These are phyloP conservation scores for Phytophthora sp. DNA, from an alignment of 352 stramenopile genomes.

Conservation along the genomic window DNA sequence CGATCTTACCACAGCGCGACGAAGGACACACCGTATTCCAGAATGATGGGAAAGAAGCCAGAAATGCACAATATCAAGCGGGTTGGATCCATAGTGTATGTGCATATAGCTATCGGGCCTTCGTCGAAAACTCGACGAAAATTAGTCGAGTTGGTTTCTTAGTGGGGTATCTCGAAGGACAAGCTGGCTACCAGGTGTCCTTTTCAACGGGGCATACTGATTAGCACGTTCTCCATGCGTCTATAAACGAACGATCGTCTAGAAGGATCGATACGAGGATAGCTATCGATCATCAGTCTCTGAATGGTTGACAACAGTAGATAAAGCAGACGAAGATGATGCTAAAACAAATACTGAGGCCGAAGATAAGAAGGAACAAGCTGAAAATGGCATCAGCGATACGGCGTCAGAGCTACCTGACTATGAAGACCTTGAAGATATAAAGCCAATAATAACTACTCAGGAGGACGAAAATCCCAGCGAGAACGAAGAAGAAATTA, in stretches of 20 bases:
- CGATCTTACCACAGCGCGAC: background rate
- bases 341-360: too few relatives aligned
- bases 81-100: background rate
- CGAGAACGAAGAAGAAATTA: too few relatives aligned
- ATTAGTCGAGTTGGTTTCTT: background rate
- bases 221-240: background rate
- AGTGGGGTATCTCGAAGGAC: slow-evolving; percentile 2
- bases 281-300: too few relatives aligned
- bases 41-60: background rate
- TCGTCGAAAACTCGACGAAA: background rate
- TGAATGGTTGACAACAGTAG: too few relatives aligned
- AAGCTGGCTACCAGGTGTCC: background rate
- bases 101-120: background rate
- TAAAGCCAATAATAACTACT: too few relatives aligned
- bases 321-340: too few relatives aligned
- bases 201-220: background rate
- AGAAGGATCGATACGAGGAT: background rate
- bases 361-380: too few relatives aligned
- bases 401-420: too few relatives aligned
- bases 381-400: too few relatives aligned
- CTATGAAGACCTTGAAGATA: too few relatives aligned
- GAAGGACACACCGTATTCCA: background rate
- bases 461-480: too few relatives aligned
- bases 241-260: background rate
- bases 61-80: background rate